Conservation (phyloP, 306 rosid genomes). For the Medicago arabica region DNA sequence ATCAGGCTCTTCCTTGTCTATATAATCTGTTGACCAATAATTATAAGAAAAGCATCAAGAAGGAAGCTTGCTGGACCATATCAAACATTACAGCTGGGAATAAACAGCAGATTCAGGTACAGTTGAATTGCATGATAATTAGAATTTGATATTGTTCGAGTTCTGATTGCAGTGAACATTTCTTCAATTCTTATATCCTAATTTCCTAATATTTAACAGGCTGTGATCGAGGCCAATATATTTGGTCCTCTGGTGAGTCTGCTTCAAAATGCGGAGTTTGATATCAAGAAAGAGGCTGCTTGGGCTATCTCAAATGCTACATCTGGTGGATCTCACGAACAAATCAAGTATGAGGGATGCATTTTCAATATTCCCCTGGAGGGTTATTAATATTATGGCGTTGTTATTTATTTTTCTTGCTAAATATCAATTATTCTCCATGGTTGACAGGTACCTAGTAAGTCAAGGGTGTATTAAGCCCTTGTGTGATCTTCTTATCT, state of each 20-base stretch:
- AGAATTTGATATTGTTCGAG: background rate
- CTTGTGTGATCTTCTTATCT: constrained; percentile 60
- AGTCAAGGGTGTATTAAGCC: constrained; percentile 59
- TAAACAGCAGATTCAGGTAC: constrained; percentile 93
- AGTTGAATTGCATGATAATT: constrained; percentile 4
- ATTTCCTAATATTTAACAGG: constrained; percentile 48
- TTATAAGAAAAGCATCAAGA: constrained; percentile 93
- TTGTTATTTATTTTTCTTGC: background rate
- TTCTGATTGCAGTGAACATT: constrained; percentile 1
- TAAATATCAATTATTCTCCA: constrained; percentile 29
- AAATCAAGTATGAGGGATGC: constrained; percentile 66
- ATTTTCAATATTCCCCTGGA: background rate
- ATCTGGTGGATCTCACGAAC: constrained; percentile 93
- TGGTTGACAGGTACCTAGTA: constrained; percentile 47
- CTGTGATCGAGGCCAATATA: constrained; percentile 75
- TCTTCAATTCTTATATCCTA: constrained; percentile 8
- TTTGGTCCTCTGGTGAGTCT: constrained; percentile 72
- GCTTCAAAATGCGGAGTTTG: constrained; percentile 94
- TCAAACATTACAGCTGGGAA: constrained; percentile 97
- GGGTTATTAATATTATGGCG: constrained; percentile 23
- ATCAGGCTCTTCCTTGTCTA: constrained; percentile 82
- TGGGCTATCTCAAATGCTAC: constrained; percentile 99
- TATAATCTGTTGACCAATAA: constrained; percentile 72
- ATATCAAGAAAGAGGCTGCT: constrained; percentile 97
- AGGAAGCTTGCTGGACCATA: constrained; percentile 98